phyloP scores from a whole-genome alignment of 805 yeast species.

The Saccharomycopsis malanga region DNA sequence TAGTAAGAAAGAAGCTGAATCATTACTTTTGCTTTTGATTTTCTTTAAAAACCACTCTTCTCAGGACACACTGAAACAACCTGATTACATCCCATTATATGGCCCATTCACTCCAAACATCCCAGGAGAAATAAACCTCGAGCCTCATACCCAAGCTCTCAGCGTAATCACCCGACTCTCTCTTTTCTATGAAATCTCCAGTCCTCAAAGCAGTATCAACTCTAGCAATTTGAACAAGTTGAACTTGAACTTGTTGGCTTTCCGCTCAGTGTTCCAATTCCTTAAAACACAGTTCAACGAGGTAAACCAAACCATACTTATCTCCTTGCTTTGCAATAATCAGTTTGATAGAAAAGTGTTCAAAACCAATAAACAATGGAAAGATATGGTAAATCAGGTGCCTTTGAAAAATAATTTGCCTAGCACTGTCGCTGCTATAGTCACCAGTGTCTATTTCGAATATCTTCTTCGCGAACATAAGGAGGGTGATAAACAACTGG shows the following conservation, averaged over 20 bases:
- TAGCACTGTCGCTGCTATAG: slow-evolving; percentile 56
- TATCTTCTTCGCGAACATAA: slow-evolving; percentile 23
- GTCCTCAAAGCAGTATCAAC: slow-evolving; percentile 45
- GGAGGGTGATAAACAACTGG: slow-evolving; percentile 17
- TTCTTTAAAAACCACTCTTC: slow-evolving; percentile 36
- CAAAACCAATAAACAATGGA: slow-evolving; percentile 48
- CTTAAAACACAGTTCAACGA: slow-evolving; percentile 45
- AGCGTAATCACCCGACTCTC: slow-evolving; percentile 43
- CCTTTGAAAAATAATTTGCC: slow-evolving; percentile 58
- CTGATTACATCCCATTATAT: slow-evolving; percentile 21
- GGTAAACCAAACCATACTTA: slow-evolving; percentile 44
- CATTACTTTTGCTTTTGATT: slow-evolving; percentile 41
- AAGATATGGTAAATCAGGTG: slow-evolving; percentile 41
- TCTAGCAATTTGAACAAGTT: slow-evolving; percentile 45
- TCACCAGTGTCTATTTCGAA: slow-evolving; percentile 38
- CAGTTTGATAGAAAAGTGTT: slow-evolving; percentile 47
- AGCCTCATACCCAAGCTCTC: slow-evolving; percentile 23
- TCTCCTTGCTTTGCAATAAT: slow-evolving; percentile 46
- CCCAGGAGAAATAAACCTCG: slow-evolving; percentile 32
- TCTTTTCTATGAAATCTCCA: slow-evolving; percentile 34
- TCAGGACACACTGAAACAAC: slow-evolving; percentile 13
- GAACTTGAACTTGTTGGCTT: slow-evolving; percentile 56
- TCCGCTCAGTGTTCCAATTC: slow-evolving; percentile 56
- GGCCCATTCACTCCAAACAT: slow-evolving; percentile 33
- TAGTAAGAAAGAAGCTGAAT: slow-evolving; percentile 30